Percentiles rank a stretch among this genome's conserved stretches.
Conservation (phyloP, 2,329 filamentous ascomycete genomes). For the Bimuria novae-zelandiae region DNA sequence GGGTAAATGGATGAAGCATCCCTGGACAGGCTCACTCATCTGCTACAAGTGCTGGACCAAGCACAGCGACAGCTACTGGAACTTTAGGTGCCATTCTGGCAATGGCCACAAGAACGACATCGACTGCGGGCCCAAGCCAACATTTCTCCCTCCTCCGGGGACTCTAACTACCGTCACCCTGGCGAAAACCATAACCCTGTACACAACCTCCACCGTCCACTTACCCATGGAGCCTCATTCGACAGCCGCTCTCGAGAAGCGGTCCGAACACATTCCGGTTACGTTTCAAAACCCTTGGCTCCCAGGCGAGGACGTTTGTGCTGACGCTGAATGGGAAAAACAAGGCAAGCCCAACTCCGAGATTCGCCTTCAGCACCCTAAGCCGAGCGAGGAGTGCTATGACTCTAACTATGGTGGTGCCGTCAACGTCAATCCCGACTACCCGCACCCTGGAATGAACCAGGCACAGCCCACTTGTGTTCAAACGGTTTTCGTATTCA, state of each 20-base stretch:
- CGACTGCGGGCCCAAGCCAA: slow-evolving; percentile 10
- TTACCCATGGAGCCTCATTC: not conserved
- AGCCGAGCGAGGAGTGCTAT: no score
- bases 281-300: not conserved
- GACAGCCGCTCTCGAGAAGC: not conserved
- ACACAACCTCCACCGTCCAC: not conserved
- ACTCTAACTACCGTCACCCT: no score
- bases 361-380: not conserved
- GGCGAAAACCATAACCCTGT: not conserved
- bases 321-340: not conserved
- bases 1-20: slow-evolving; percentile 33
- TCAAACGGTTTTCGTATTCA: not conserved
- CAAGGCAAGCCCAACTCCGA: not conserved
- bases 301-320: not conserved
- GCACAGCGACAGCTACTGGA: slow-evolving; percentile 7
- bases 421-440: not conserved
- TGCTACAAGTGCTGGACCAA: slow-evolving; percentile 35
- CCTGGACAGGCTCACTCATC: slow-evolving; percentile 22
- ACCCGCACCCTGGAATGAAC: not conserved
- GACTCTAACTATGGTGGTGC: not conserved
- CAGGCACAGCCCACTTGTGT: not conserved
- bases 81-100: slow-evolving; percentile 26
- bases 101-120: not conserved
- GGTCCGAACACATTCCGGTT: not conserved
- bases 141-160: no score